phyloP scores from a whole-genome alignment of 2,329 filamentous ascomycete species.

The Colletotrichum zoysiae region DNA sequence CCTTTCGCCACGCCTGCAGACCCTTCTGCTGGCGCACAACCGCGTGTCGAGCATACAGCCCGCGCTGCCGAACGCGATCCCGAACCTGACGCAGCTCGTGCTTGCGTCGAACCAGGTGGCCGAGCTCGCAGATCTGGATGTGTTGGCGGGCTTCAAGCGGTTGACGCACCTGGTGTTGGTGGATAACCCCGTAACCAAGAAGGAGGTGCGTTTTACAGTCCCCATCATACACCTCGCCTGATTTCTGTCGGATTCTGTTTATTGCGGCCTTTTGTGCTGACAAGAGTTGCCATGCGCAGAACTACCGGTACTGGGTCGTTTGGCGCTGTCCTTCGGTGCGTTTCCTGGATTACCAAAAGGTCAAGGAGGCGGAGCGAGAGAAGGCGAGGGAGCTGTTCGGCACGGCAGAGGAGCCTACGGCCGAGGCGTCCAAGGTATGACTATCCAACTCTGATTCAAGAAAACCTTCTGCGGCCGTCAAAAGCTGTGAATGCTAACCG shows the following conservation, averaged over 20 bases:
- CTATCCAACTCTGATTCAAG: neutral
- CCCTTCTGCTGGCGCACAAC: slow-evolving; percentile 90
- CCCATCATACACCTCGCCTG: neutral
- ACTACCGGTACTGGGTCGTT: slow-evolving; percentile 93
- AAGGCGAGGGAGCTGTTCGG: slow-evolving; percentile 87
- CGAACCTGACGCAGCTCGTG: slow-evolving; percentile 84
- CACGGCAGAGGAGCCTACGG: slow-evolving; percentile 80
- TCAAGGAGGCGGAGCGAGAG: slow-evolving; percentile 85
- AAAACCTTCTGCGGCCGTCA: neutral
- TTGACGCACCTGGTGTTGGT: slow-evolving; percentile 85
- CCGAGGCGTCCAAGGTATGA: slow-evolving; percentile 77
- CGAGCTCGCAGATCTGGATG: slow-evolving; percentile 89
- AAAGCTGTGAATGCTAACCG: neutral
- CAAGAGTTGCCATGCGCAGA: slow-evolving; percentile 60
- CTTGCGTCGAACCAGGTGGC: slow-evolving; percentile 84
- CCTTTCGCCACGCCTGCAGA: slow-evolving; percentile 87
- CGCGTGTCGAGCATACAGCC: slow-evolving; percentile 86
- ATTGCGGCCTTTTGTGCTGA: slow-evolving; percentile 17
- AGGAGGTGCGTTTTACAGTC: slow-evolving; percentile 75
- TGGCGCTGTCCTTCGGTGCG: slow-evolving; percentile 87
- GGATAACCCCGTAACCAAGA: slow-evolving; percentile 91
- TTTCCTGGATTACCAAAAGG: slow-evolving; percentile 93
- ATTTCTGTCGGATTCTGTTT: neutral
- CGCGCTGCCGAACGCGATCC: slow-evolving; percentile 79
- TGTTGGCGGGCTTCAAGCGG: slow-evolving; percentile 75